A percentile compares a stretch with the other conserved stretches of the same genome.
phyloP scores from a whole-genome alignment of 768 basidiomycete genomes.

The Crucibulum laeve region DNA sequence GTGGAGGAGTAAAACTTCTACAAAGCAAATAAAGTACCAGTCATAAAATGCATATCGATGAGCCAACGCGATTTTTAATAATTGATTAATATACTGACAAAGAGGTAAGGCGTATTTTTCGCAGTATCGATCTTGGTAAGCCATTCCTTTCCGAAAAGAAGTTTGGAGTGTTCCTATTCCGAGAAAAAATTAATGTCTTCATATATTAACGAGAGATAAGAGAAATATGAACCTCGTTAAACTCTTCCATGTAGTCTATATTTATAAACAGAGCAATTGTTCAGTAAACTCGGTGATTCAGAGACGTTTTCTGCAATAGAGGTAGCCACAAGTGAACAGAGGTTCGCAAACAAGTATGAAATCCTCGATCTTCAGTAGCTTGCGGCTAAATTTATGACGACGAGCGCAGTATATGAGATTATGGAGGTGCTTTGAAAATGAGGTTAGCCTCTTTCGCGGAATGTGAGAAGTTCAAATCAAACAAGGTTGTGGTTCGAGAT shows the following conservation, averaged over 20 bases:
- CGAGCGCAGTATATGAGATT: too few relatives aligned
- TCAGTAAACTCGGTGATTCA: too few relatives aligned
- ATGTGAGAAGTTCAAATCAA: too few relatives aligned
- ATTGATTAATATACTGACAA: constrained; percentile 44
- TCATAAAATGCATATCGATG: neutral
- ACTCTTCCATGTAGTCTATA: constrained; percentile 35
- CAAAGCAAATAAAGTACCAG: neutral
- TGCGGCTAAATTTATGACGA: too few relatives aligned
- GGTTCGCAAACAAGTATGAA: neutral
- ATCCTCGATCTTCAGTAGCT: too few relatives aligned
- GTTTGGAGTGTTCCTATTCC: constrained; percentile 50
- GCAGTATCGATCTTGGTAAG: constrained; percentile 59
- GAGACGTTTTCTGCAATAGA: too few relatives aligned
- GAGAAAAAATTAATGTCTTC: constrained; percentile 8
- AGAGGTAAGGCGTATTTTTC: constrained; percentile 63
- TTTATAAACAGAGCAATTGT: too few relatives aligned
- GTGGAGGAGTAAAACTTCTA: constrained; percentile 65
- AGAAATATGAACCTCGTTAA: constrained; percentile 36
- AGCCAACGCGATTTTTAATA: neutral
- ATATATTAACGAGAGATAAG: constrained; percentile 3
- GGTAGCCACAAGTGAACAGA: too few relatives aligned
- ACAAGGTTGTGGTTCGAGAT: too few relatives aligned
- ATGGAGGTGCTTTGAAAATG: too few relatives aligned
- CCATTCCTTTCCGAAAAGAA: constrained; percentile 68
- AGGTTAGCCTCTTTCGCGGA: too few relatives aligned